Evolutionary conservation across 495 filamentous ascomycete genomes (phyloP).

Genomic region (Mycothermus thermophilus): DNA sequence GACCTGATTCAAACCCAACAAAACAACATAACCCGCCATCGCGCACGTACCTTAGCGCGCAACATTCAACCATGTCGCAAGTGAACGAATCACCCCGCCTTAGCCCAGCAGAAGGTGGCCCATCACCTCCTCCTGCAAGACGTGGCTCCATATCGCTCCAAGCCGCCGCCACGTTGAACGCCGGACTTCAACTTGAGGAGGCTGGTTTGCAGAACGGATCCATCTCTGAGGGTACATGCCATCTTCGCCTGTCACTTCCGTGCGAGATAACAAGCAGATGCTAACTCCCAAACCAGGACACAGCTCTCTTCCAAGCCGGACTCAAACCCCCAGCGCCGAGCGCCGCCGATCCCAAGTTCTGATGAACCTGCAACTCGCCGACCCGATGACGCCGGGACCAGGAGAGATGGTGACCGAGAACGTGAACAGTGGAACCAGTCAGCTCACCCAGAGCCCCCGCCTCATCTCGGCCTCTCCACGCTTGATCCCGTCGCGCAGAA

Average conservation of each 20-base stretch:
- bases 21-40: too few species aligned
- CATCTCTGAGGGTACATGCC: conserved; percentile 43
- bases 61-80: too few species aligned
- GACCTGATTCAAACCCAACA: too few species aligned
- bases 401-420: conserved; percentile 47
- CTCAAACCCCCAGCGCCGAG: conserved; percentile 41
- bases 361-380: conserved; percentile 61
- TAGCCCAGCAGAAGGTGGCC: too few species aligned
- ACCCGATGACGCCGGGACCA: conserved; percentile 44
- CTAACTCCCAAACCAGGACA: too few species aligned
- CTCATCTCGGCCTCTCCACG: conserved; percentile 44
- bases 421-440: conserved; percentile 20
- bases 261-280: too few species aligned
- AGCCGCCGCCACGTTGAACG: conserved; percentile 55
- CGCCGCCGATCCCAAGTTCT: conserved; percentile 55
- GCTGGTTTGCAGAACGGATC: too few species aligned
- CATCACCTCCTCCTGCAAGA: conserved; percentile 39
- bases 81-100: too few species aligned
- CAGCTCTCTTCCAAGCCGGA: too few species aligned
- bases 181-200: conserved; percentile 51
- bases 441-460: conserved; percentile 43
- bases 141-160: conserved; percentile 50
- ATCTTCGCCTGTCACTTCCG: too few species aligned
- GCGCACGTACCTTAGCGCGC: too few species aligned
- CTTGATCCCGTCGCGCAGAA: conserved; percentile 38